phyloP scores from a whole-genome alignment of 2,329 filamentous ascomycete genomes.

The Mycosphaerella sp. region DNA sequence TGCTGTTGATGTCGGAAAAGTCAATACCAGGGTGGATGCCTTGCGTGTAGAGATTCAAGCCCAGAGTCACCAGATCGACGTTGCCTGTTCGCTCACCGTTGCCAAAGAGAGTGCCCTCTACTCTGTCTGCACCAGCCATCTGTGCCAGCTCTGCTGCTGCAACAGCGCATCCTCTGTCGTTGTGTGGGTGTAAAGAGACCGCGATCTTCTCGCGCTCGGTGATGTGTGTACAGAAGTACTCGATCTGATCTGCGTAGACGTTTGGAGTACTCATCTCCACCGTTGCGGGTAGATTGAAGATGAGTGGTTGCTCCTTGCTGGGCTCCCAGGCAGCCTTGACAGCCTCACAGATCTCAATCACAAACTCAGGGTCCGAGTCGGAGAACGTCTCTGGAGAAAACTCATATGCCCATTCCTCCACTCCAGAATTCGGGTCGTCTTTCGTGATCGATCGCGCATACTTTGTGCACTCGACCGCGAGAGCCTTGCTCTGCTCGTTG shows the following conservation, averaged over 20 bases:
- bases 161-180: conserved; percentile 84
- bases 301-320: conserved; percentile 69
- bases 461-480: conserved; percentile 79
- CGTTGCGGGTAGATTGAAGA: conserved; percentile 95
- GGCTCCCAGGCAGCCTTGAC: conserved; percentile 94
- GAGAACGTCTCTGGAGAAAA: conserved; percentile 88
- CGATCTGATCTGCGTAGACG: conserved; percentile 91
- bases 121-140: conserved; percentile 92
- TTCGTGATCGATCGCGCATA: conserved; percentile 88
- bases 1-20: conserved; percentile 77
- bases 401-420: conserved; percentile 69
- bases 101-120: conserved; percentile 89
- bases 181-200: conserved; percentile 89
- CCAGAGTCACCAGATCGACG: conserved; percentile 88
- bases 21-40: conserved; percentile 79
- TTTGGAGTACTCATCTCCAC: conserved; percentile 95
- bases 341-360: conserved; percentile 76
- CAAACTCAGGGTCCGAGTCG: conserved; percentile 79
- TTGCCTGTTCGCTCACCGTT: conserved; percentile 96
- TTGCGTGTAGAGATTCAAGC: conserved; percentile 90
- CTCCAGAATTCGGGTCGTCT: conserved; percentile 52
- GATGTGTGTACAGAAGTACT: conserved; percentile 87
- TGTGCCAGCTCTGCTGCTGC: conserved; percentile 88
- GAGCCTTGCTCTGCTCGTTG: conserved; percentile 70
- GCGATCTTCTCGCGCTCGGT: conserved; percentile 77